These are phyloP conservation scores for Septoria petroselini DNA, from an alignment of 2,329 filamentous ascomycete species.

Conservation along the genomic window DNA sequence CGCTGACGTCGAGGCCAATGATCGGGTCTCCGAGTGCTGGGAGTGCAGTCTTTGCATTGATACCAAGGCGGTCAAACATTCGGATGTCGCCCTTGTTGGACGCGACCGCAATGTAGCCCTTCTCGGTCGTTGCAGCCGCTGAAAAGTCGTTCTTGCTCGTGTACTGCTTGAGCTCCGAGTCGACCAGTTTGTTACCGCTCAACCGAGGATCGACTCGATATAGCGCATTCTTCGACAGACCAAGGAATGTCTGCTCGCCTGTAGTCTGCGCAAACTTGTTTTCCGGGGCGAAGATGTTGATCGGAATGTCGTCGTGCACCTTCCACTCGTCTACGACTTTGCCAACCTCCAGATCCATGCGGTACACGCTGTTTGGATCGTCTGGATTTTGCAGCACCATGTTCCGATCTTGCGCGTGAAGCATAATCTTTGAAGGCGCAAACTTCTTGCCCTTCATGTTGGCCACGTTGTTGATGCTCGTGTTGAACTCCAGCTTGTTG, in stretches of 20 bases:
- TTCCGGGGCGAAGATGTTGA: conserved; percentile 88
- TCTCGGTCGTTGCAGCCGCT: conserved; percentile 86
- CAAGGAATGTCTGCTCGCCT: conserved; percentile 88
- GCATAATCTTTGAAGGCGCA: conserved; percentile 94
- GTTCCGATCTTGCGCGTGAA: conserved; percentile 84
- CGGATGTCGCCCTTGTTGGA: conserved; percentile 98
- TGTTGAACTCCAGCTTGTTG: conserved; percentile 92
- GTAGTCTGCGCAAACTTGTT: conserved; percentile 99
- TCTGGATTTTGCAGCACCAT: conserved; percentile 80
- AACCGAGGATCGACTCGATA: conserved; percentile 92
- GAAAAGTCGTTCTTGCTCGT: conserved; percentile 97
- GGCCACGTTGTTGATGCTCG: conserved; percentile 93
- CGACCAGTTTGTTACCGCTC: conserved; percentile 86
- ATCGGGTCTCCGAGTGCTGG: conserved; percentile 94
- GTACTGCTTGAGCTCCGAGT: conserved; percentile 92
- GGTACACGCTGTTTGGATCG: conserved; percentile 87
- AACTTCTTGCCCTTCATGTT: conserved; percentile 84
- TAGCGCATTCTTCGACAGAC: conserved; percentile 86
- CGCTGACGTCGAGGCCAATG: conserved; percentile 89
- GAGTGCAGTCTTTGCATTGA: conserved; percentile 96
- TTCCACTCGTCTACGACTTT: conserved; percentile 99
- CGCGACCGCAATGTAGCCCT: conserved; percentile 93
- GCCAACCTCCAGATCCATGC: conserved; percentile 96
- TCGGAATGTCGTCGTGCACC: conserved; percentile 90
- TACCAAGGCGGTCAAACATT: conserved; percentile 91